Evolutionary conservation across 2,329 filamentous ascomycete genomes (phyloP).

Genomic region (Dactylonectria estremocensis): DNA sequence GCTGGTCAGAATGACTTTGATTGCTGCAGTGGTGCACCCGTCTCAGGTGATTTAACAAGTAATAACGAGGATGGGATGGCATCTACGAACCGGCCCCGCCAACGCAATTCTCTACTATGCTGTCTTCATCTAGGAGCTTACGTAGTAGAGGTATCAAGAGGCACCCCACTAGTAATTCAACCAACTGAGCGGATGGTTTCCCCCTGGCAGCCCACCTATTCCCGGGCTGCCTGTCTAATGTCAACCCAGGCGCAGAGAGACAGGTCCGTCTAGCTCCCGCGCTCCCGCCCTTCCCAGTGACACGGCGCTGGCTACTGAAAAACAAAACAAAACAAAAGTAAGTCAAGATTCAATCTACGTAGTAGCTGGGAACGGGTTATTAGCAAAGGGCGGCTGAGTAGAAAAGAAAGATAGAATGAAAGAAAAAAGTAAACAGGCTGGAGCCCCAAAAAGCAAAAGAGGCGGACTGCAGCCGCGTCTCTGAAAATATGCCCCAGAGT

Average conservation of each 20-base stretch:
- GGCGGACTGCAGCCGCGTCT: not conserved
- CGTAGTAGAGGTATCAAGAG: constrained; percentile 12
- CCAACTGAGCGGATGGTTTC: not conserved
- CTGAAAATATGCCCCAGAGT: constrained; percentile 14
- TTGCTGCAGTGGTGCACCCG: constrained; percentile 4
- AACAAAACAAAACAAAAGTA: not conserved
- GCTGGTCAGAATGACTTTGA: not conserved
- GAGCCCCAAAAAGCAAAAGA: constrained; percentile 16
- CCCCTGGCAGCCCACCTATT: not conserved
- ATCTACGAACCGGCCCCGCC: constrained; percentile 13
- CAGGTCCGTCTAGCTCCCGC: constrained; percentile 19
- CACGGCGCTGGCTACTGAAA: not conserved
- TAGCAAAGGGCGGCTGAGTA: not conserved
- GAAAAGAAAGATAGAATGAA: too few species aligned
- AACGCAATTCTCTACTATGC: not conserved
- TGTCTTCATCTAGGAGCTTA: not conserved
- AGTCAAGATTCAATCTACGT: not conserved
- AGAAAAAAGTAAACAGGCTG: too few species aligned
- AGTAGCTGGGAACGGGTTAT: constrained; percentile 13
- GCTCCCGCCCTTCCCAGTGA: constrained; percentile 19
- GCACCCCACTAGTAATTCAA: not conserved
- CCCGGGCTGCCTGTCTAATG: not conserved
- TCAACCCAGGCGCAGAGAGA: constrained; percentile 3
- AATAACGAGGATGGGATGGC: constrained; percentile 10
- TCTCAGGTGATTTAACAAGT: not conserved